Evolutionary conservation across 306 rosid species (phyloP), one percentile per base, ranked within the genome.

Genomic region (Cajanus cajan): DNA sequence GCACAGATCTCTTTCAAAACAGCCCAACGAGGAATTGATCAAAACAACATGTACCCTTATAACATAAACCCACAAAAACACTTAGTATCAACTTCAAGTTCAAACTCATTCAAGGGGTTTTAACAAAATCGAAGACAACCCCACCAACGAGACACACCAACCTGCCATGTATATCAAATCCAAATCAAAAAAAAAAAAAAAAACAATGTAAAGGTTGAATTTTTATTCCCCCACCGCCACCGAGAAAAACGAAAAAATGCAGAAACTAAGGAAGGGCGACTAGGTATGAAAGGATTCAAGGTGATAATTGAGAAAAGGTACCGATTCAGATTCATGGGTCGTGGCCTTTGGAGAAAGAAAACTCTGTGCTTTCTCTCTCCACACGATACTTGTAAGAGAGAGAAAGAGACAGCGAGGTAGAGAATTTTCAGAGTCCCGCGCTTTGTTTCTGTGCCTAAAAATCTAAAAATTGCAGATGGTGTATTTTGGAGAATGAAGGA

Each of bases 81-180:
- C 82, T 36, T 63, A 4, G 19, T 4, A 44, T 14, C 77, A 28
- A 64, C 63, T 71, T 75, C 63, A 48, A 33, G 71, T 83, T 45
- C 82, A 54, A 76, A 76, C 71, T 54, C 85, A 79, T 78, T 31
- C 34, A 48, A 15, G 55, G 67, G 82, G 72, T 48, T 77, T 76
- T 24, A 36, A 54, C 78, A 57, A 80, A 72, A 77, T 82, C 87
- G 67, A 78, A 18, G 16, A 50, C 75, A 45, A 73, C 61, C 81
- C 67, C 85, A 45, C 78, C 81, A 14, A 65, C 81, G 8, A 68
- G 6, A 28, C 83, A 79, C 88, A 71, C 85, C 82, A 84, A 61
- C 91, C 89, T 87, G 89, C 77, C 83, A 89, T 73, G 83, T 74
- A 84, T 40, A 74, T 59, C 81, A 22, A 67, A 79, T 84, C 52